Percentiles rank a stretch among this genome's conserved stretches.
Conservation (phyloP, 768 basidiomycete species). For the Leucocoprinus leucothites region DNA sequence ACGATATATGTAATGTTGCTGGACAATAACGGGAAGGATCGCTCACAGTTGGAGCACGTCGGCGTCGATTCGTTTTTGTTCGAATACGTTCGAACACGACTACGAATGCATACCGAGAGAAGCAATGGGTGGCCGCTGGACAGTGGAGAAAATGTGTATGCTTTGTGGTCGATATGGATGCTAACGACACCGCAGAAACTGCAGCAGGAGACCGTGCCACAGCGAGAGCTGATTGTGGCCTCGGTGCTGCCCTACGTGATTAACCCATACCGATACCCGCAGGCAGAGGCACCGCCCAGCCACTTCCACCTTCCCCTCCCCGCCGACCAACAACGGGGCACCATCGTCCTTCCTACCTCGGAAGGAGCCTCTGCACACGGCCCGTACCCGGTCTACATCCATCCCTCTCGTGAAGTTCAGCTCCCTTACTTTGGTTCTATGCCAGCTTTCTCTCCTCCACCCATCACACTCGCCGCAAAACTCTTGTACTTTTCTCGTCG, state of each 20-base stretch:
- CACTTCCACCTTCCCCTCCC: conserved; percentile 51
- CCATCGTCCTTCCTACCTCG: conserved; percentile 6
- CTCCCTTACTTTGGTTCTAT: conserved; percentile 33
- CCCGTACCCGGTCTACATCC: conserved; percentile 18
- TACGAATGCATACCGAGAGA: conserved; percentile 35
- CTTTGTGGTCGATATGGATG: conserved; percentile 65
- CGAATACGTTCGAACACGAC: conserved; percentile 38
- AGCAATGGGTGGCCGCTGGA: conserved; percentile 59
- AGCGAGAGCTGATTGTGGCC: conserved; percentile 26
- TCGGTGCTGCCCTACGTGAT: conserved; percentile 32
- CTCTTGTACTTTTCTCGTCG: conserved; percentile 60
- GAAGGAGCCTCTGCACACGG: conserved; percentile 15
- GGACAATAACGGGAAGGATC: conserved; percentile 70
- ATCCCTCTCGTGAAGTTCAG: conserved; percentile 36
- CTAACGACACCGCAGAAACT: conserved; percentile 34
- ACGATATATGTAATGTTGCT: conserved; percentile 49
- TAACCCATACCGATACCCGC: conserved; percentile 45
- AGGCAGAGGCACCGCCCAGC: conserved; percentile 55
- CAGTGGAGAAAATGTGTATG: conserved; percentile 43
- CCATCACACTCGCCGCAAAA: conserved; percentile 55
- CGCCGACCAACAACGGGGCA: not conserved
- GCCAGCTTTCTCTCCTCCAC: conserved; percentile 29
- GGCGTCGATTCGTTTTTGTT: conserved; percentile 46
- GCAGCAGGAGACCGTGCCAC: conserved; percentile 19
- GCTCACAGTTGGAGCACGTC: conserved; percentile 50